Percentiles rank a stretch among this genome's conserved stretches.
phyloP scores from a whole-genome alignment of 345 rosid genomes.

The Geranium brycei region DNA sequence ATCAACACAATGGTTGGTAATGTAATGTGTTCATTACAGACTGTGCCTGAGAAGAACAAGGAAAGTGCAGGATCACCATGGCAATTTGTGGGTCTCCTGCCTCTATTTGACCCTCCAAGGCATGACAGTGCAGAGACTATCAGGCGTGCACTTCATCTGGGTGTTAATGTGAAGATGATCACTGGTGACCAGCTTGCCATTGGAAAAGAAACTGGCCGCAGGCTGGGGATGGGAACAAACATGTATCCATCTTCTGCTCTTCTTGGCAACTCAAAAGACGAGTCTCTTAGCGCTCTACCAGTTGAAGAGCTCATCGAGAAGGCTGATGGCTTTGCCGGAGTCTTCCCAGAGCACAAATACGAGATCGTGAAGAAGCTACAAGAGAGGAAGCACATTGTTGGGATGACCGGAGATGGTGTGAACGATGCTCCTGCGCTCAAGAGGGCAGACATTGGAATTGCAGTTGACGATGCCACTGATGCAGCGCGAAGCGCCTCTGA shows the following conservation, averaged over 20 bases:
- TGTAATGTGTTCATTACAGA: constrained; percentile 16
- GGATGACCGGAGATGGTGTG: constrained; percentile 98
- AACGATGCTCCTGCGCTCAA: constrained; percentile 94
- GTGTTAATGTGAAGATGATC: constrained; percentile 92
- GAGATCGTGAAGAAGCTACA: constrained; percentile 88
- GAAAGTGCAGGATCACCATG: constrained; percentile 66
- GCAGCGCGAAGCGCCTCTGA: constrained; percentile 91
- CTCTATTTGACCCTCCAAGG: constrained; percentile 92
- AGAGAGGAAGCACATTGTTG: constrained; percentile 77
- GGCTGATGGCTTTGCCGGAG: constrained; percentile 96
- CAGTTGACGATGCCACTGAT: constrained; percentile 95
- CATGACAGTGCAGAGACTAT: constrained; percentile 97
- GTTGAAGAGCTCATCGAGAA: constrained; percentile 81
- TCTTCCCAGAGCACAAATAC: constrained; percentile 95
- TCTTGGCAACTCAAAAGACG: constrained; percentile 56
- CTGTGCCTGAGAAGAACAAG: constrained; percentile 47
- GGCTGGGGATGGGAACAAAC: constrained; percentile 97
- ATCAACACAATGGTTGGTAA: not conserved
- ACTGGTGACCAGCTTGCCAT: constrained; percentile 92
- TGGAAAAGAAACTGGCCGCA: constrained; percentile 85
- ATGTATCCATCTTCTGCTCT: constrained; percentile 95
- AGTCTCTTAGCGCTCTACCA: constrained; percentile 33
- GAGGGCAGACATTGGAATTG: constrained; percentile 93
- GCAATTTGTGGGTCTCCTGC: constrained; percentile 79
- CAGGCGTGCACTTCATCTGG: constrained; percentile 69